Conservation (phyloP, 306 rosid species). For the Cucurbita maxima region DNA sequence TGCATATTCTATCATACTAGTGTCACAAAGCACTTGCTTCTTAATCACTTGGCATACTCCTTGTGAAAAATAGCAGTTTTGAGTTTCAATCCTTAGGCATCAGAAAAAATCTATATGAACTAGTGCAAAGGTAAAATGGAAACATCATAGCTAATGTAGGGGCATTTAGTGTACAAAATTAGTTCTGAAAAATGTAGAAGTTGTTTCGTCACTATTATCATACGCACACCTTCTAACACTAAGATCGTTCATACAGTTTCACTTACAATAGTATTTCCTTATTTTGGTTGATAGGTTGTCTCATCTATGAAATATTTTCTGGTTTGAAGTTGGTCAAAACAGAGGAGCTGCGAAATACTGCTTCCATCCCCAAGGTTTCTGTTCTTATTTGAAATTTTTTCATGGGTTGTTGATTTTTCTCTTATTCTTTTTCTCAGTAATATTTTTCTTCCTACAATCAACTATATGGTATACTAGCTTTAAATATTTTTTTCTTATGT, state of each 20-base stretch:
- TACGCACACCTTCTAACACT: background rate
- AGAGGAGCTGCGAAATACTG: conserved; percentile 85
- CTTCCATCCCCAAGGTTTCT: conserved; percentile 81
- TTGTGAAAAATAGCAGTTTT: background rate
- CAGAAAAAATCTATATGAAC: background rate
- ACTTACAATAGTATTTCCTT: background rate
- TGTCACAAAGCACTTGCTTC: background rate
- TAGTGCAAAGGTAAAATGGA: background rate
- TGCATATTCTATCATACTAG: background rate
- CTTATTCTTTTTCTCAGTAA: background rate
- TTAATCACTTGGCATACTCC: background rate
- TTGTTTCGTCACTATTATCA: background rate
- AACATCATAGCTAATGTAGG: background rate
- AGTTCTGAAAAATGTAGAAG: background rate
- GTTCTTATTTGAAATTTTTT: background rate
- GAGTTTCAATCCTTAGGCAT: background rate
- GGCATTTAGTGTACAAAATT: background rate
- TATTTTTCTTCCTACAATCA: background rate
- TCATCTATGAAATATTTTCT: conserved; percentile 87
- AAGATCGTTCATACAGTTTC: no score
- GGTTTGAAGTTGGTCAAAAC: conserved; percentile 74
- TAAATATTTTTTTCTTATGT: background rate
- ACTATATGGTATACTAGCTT: background rate
- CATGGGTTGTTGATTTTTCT: background rate
- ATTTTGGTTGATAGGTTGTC: conserved; percentile 53